Evolutionary conservation across 192 early-diverging fungal species (phyloP).

Genomic region (Pecoramyces ruminantium): DNA sequence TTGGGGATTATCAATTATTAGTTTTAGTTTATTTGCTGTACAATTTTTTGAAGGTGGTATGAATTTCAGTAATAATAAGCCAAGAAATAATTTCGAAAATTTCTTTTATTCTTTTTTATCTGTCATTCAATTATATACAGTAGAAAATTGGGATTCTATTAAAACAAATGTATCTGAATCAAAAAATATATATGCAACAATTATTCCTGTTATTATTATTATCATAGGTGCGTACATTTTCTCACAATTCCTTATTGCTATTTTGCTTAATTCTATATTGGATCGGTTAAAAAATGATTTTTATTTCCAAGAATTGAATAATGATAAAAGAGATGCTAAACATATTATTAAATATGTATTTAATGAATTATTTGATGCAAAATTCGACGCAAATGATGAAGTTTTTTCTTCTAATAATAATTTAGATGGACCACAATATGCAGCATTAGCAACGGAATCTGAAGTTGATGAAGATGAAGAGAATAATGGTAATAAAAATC

Average conservation of each 20-base stretch:
- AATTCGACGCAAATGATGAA: background rate
- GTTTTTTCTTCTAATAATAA: background rate
- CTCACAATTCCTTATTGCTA: background rate
- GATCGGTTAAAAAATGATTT: background rate
- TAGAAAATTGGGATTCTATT: background rate
- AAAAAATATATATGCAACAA: background rate
- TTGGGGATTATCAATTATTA: background rate
- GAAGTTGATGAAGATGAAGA: background rate
- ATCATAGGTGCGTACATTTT: background rate
- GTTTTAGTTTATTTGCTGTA: background rate
- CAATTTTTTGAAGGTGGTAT: background rate
- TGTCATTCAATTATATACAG: background rate
- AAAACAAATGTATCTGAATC: background rate
- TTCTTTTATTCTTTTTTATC: background rate
- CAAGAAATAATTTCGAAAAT: background rate
- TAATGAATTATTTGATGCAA: background rate
- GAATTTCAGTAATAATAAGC: background rate
- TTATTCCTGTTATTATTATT: background rate
- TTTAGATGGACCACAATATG: background rate
- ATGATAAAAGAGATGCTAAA: background rate
- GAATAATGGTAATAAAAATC: too few relatives aligned
- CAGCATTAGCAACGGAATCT: background rate
- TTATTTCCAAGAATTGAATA: background rate
- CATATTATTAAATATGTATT: background rate
- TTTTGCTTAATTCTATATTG: background rate